These are phyloP conservation scores for Francoa sonchifolia DNA, from an alignment of 441 rosid genomes.

Conservation along the genomic window DNA sequence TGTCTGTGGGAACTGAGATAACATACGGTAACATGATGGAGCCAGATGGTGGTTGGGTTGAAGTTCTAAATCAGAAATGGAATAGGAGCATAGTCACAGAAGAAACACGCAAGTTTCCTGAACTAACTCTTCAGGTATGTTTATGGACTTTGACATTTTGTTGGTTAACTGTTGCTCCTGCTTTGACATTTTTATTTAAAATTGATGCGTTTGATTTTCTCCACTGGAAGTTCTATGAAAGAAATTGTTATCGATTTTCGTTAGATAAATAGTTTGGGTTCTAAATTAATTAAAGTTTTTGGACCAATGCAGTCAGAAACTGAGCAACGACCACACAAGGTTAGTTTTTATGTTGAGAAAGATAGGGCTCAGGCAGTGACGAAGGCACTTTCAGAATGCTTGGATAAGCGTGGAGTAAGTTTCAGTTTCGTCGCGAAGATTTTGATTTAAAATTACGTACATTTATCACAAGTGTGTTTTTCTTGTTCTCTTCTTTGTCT, in stretches of 20 bases:
- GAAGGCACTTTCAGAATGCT: conserved; percentile 36
- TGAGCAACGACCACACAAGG: conserved; percentile 74
- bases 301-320: conserved; percentile 51
- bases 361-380: conserved; percentile 50
- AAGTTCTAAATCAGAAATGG: conserved; percentile 67
- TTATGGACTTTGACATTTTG: background rate
- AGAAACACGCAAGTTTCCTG: conserved; percentile 66
- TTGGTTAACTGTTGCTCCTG: conserved; percentile 2
- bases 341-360: conserved; percentile 75
- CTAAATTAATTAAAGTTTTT: conserved; percentile 11
- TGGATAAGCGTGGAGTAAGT: conserved; percentile 53
- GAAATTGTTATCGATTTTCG: too few relatives aligned
- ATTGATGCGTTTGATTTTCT: background rate
- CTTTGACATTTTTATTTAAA: background rate
- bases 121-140: conserved; percentile 69
- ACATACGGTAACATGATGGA: conserved; percentile 66
- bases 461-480: background rate
- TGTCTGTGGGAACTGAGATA: conserved; percentile 95
- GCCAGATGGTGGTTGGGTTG: conserved; percentile 80
- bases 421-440: background rate
- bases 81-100: conserved; percentile 45
- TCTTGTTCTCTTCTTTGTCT: background rate
- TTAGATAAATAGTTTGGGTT: conserved; percentile 5
- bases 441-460: background rate
- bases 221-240: too few relatives aligned